These are phyloP conservation scores for Alternaria infectoria DNA, from an alignment of 2,329 filamentous ascomycete species.

Conservation along the genomic window DNA sequence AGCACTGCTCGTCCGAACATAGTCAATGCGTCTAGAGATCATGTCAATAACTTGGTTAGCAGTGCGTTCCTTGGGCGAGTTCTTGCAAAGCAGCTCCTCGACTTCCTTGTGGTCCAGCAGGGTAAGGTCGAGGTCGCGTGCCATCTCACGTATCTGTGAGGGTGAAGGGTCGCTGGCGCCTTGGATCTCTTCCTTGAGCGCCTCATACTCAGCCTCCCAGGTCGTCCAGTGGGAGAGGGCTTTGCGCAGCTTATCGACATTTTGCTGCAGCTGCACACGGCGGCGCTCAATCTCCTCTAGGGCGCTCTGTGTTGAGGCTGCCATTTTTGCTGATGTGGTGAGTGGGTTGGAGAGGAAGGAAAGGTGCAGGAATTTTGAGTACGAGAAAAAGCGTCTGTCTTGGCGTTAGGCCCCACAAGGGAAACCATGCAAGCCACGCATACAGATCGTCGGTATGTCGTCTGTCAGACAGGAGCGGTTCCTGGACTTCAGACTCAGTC, in stretches of 20 bases:
- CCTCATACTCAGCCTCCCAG: slow-evolving; percentile 91
- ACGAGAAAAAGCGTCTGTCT: slow-evolving; percentile 13
- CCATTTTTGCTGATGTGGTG: slow-evolving; percentile 25
- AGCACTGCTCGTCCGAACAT: slow-evolving; percentile 81
- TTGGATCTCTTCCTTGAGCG: slow-evolving; percentile 80
- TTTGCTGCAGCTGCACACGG: slow-evolving; percentile 75
- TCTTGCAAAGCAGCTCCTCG: slow-evolving; percentile 59
- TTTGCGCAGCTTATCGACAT: slow-evolving; percentile 73
- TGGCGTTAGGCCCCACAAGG: slow-evolving; percentile 27
- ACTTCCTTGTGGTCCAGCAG: slow-evolving; percentile 69
- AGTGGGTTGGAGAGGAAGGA: neutral
- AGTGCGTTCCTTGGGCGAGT: slow-evolving; percentile 55
- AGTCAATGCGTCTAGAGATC: slow-evolving; percentile 80
- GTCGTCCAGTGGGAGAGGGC: slow-evolving; percentile 86
- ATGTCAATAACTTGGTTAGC: slow-evolving; percentile 70
- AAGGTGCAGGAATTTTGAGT: slow-evolving; percentile 13
- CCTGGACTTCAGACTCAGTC: neutral
- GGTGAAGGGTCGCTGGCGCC: slow-evolving; percentile 38
- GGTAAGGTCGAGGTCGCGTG: slow-evolving; percentile 66
- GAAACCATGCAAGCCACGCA: slow-evolving; percentile 13
- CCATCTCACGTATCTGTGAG: slow-evolving; percentile 52
- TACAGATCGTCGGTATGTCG: neutral
- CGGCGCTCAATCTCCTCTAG: slow-evolving; percentile 77
- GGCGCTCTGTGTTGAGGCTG: slow-evolving; percentile 51
- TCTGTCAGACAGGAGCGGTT: neutral